These are phyloP conservation scores for Diospyros lotus DNA, from an alignment of 148 eudicot genomes.

Conservation along the genomic window DNA sequence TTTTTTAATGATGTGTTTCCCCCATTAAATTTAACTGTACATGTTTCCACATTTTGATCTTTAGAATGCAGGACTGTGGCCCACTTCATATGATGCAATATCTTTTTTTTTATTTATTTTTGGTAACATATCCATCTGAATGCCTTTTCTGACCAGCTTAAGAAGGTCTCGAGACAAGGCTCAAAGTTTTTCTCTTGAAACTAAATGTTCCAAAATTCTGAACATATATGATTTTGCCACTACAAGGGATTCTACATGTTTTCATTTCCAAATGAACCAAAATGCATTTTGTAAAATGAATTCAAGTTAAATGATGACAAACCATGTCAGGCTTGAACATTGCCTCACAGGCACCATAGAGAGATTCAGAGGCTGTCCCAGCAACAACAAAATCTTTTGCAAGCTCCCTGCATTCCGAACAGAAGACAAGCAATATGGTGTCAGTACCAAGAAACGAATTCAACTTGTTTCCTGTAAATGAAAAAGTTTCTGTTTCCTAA, in stretches of 20 bases:
- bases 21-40: too few species aligned
- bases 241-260: background rate
- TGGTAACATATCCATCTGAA: background rate
- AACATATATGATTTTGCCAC: background rate
- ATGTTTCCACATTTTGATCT: too few species aligned
- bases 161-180: background rate
- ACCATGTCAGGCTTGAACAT: slow-evolving; percentile 99
- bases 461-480: too few species aligned
- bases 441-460: background rate
- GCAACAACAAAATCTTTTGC: slow-evolving; percentile 98
- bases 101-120: background rate
- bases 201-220: background rate
- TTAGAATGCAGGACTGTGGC: too few species aligned
- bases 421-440: background rate
- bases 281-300: background rate
- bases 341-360: slow-evolving; percentile 97
- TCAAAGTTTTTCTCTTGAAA: background rate
- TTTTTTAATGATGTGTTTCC: too few species aligned
- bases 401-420: slow-evolving; percentile 54
- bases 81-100: background rate
- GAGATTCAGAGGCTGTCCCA: slow-evolving; percentile 92
- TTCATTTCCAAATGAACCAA: background rate
- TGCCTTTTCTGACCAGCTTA: background rate
- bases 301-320: slow-evolving; percentile 15
- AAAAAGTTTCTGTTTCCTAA: too few species aligned